phyloP scores from a whole-genome alignment of 2,329 filamentous ascomycete species.

The Alternaria dauci region DNA sequence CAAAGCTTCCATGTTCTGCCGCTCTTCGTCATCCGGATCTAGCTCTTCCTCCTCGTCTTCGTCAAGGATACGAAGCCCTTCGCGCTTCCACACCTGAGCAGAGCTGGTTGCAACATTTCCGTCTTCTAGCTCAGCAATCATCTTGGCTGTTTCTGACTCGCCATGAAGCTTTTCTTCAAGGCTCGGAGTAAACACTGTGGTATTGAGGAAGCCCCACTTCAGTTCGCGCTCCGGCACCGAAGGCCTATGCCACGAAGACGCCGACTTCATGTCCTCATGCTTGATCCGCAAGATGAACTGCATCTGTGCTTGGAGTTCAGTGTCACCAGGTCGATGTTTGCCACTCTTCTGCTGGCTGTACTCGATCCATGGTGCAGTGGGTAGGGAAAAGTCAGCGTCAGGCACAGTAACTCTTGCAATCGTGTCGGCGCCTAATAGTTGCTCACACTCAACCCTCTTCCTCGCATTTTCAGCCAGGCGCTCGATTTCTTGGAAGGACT shows the following conservation, averaged over 20 bases:
- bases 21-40: slow-evolving; percentile 28
- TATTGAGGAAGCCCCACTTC: slow-evolving; percentile 59
- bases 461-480: slow-evolving; percentile 50
- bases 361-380: slow-evolving; percentile 58
- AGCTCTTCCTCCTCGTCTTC: slow-evolving; percentile 50
- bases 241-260: slow-evolving; percentile 53
- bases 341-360: slow-evolving; percentile 29
- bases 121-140: slow-evolving; percentile 46
- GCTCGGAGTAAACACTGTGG: slow-evolving; percentile 49
- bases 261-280: slow-evolving; percentile 39
- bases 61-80: slow-evolving; percentile 58
- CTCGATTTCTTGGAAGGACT: slow-evolving; percentile 47
- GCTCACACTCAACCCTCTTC: slow-evolving; percentile 53
- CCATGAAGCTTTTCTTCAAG: slow-evolving; percentile 53
- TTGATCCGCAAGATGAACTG: slow-evolving; percentile 48
- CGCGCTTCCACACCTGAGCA: slow-evolving; percentile 58
- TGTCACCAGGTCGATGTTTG: slow-evolving; percentile 16
- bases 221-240: slow-evolving; percentile 53
- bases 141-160: slow-evolving; percentile 49
- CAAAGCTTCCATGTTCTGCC: slow-evolving; percentile 48
- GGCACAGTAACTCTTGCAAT: slow-evolving; percentile 61
- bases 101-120: slow-evolving; percentile 52
- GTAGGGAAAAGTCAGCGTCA: slow-evolving; percentile 54
- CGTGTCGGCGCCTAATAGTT: slow-evolving; percentile 58
- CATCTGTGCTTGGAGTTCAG: slow-evolving; percentile 42